Evolutionary conservation across 768 basidiomycete genomes (phyloP).

Genomic region (Mycena leptocephala): DNA sequence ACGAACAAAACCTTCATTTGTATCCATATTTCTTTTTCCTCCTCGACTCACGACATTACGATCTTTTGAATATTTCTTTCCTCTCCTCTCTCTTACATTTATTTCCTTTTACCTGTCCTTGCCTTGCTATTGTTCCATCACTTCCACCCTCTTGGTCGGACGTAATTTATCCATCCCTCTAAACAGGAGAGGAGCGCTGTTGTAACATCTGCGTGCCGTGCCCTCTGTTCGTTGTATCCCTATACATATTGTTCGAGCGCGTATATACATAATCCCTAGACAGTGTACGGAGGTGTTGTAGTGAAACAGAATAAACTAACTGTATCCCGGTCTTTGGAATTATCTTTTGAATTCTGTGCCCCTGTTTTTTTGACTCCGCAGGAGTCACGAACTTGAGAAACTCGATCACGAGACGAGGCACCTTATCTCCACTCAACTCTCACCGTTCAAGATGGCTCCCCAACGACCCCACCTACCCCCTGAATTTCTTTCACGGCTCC

Average conservation of each 20-base stretch:
- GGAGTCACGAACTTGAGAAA: too few relatives aligned
- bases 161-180: not conserved
- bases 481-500: constrained; percentile 1
- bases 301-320: constrained; percentile 11
- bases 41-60: not conserved
- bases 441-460: not conserved
- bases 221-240: constrained; percentile 9
- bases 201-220: constrained; percentile 22
- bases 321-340: not conserved
- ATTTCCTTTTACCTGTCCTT: too few relatives aligned
- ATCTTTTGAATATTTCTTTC: constrained; percentile 24
- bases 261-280: constrained; percentile 22
- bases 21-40: too few relatives aligned
- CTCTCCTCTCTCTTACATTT: too few relatives aligned
- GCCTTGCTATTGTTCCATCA: too few relatives aligned
- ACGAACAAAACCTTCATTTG: constrained; percentile 40
- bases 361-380: too few relatives aligned
- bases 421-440: too few relatives aligned
- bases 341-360: too few relatives aligned
- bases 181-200: constrained; percentile 9
- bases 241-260: constrained; percentile 19
- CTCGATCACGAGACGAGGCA: too few relatives aligned
- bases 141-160: not conserved
- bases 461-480: constrained; percentile 8
- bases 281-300: not conserved